Evolutionary conservation across 2,329 filamentous ascomycete genomes (phyloP).

Genomic region (Aspergillus ustus): DNA sequence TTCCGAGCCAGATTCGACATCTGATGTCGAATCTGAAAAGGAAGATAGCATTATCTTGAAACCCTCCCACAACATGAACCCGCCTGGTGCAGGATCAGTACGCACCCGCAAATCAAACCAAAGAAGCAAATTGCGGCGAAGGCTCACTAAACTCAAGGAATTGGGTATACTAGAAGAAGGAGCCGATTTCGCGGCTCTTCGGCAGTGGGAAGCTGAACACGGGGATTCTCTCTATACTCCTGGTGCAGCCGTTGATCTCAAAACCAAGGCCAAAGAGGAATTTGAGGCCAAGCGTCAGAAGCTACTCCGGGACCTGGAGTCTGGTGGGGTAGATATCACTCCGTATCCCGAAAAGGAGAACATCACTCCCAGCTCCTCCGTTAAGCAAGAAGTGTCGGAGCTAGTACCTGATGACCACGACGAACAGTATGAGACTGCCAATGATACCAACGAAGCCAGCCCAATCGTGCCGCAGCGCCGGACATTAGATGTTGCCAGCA

Average conservation of each 20-base stretch:
- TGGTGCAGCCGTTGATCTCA: conserved; percentile 24
- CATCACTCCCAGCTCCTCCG: conserved; percentile 25
- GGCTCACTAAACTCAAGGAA: conserved; percentile 57
- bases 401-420: conserved; percentile 18
- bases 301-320: conserved; percentile 56
- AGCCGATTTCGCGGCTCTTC: conserved; percentile 57
- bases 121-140: conserved; percentile 55
- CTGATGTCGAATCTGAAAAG: conserved; percentile 33
- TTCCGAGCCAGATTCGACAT: conserved; percentile 37
- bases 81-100: conserved; percentile 56
- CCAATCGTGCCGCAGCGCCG: conserved; percentile 39
- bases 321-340: conserved; percentile 58
- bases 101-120: conserved; percentile 61
- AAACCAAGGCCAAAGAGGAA: conserved; percentile 42
- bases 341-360: conserved; percentile 37
- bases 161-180: conserved; percentile 56
- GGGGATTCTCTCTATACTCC: conserved; percentile 29
- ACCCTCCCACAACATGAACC: conserved; percentile 28
- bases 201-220: conserved; percentile 38
- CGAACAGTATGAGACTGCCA: conserved; percentile 17
- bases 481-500: conserved; percentile 63
- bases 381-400: conserved; percentile 8
- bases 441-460: conserved; percentile 19
- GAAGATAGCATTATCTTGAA: conserved; percentile 23
- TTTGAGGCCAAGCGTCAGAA: conserved; percentile 58